phyloP scores from a whole-genome alignment of 148 eudicot species.

The Tetragonia tetragonoides region DNA sequence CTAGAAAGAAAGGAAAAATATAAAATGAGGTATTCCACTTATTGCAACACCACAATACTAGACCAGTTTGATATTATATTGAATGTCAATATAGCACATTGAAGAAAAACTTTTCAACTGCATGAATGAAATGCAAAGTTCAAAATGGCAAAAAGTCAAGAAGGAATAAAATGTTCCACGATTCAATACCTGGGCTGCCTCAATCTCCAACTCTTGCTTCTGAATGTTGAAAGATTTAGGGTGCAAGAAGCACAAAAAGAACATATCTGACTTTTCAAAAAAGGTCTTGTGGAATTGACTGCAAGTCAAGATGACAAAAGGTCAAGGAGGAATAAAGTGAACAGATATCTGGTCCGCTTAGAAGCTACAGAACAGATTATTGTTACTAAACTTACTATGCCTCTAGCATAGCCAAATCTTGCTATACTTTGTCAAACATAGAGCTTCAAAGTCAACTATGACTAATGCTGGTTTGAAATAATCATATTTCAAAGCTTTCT shows the following conservation, averaged over 20 bases:
- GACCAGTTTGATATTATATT: background rate
- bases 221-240: conserved; percentile 72
- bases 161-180: background rate
- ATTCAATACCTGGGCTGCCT: conserved; percentile 64
- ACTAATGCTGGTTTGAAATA: background rate
- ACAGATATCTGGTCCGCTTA: background rate
- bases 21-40: background rate
- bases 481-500: background rate
- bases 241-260: conserved; percentile 65
- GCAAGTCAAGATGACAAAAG: conserved; percentile 22
- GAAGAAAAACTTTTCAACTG: background rate
- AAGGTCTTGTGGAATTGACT: conserved; percentile 76
- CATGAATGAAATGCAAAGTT: background rate
- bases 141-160: no score
- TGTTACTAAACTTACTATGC: background rate
- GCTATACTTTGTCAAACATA: conserved; percentile 4
- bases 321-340: background rate
- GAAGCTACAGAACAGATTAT: background rate
- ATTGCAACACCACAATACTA: background rate
- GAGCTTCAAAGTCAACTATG: background rate
- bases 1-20: conserved; percentile 28
- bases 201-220: conserved; percentile 77
- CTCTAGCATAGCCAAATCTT: background rate
- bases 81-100: background rate
- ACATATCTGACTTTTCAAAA: conserved; percentile 72